A percentile compares a stretch with the other conserved stretches of the same genome.
phyloP scores from a whole-genome alignment of 768 basidiomycete species.

The Roridomyces roridus region DNA sequence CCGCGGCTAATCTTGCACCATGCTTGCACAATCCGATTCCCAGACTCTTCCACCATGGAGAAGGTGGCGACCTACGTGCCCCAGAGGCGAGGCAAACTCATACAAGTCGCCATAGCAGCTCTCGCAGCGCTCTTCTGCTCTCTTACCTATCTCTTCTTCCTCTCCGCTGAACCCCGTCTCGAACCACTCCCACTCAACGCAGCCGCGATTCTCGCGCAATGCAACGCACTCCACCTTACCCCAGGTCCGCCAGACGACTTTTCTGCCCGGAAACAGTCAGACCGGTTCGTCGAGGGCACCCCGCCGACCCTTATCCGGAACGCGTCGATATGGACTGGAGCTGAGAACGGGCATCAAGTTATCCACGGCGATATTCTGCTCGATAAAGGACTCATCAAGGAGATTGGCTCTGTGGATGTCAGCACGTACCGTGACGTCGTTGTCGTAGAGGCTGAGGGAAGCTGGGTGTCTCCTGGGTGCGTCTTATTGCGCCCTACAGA shows the following conservation, averaged over 20 bases:
- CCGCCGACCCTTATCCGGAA: no score
- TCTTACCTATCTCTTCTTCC: neutral
- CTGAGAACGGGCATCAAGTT: constrained; percentile 58
- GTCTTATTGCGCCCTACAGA: no score
- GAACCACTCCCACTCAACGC: constrained; percentile 7
- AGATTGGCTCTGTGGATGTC: constrained; percentile 49
- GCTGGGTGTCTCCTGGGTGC: constrained; percentile 71
- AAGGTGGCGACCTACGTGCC: no score
- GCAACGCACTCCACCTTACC: neutral
- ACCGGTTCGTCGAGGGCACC: constrained; percentile 61
- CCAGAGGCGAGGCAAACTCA: no score
- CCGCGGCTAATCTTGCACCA: no score
- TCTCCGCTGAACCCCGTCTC: neutral
- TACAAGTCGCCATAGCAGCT: no score
- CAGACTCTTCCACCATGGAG: no score
- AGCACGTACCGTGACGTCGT: no score
- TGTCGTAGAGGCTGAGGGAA: constrained; percentile 41
- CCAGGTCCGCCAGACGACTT: constrained; percentile 34
- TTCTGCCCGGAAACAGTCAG: constrained; percentile 49
- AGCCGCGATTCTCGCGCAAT: neutral
- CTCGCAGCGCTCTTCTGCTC: no score
- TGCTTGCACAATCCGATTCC: no score
- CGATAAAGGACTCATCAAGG: constrained; percentile 65
- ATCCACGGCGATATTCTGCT: constrained; percentile 64
- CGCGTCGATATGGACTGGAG: constrained; percentile 89